Evolutionary conservation across 2,329 filamentous ascomycete genomes (phyloP), one percentile per base, ranked within the genome.

Genomic region (Sporothrix sp.): DNA sequence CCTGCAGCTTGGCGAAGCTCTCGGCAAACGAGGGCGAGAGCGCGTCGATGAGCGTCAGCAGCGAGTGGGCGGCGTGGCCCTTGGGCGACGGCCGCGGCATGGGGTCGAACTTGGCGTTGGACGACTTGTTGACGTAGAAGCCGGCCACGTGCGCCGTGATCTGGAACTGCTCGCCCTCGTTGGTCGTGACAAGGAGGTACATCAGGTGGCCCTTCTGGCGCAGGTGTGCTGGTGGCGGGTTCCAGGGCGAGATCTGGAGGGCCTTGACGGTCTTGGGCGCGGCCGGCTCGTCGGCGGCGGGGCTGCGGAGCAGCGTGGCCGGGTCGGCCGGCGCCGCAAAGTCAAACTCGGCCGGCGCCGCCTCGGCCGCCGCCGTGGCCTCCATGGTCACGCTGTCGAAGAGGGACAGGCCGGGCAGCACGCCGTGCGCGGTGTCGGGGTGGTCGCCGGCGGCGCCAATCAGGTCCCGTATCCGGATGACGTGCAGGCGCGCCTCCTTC

Each of bases 51-150:
- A 98, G 73, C 25, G 78, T 82, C 55, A 97, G 76, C 43, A 98
- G 76, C 10, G 93, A 98, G 70, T 97, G 93, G 2, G 89, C 82
- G 16, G 81, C 78, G 59, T 80, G 76, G 33, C 80, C 81, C 71
- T 95, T 96, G 23, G 89, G 86, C 14, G 84, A 76, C 32, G 81
- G 75, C 56, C 85, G 81, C 7, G 90, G 90, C 58, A 81, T 83
- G 9, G 93, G 93, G 65, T 97, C 93, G 61, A 98, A 98, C 69
- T 93, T 96, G 69, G 79, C 80, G 68, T 93, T 96, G 49, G 88
- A 93, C 27, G 87, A 96, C 68, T 90, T 95, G 76, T 95, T 98
- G 62, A 97, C 85, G 66, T 84, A 98, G 74, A 98, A 98, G 18
- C 93, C 93, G 13, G 89, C 90, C 46, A 95, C 85, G 61, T 96